Conservation (phyloP, 2,329 filamentous ascomycete genomes). For the Phyllosticta capitalensis region DNA sequence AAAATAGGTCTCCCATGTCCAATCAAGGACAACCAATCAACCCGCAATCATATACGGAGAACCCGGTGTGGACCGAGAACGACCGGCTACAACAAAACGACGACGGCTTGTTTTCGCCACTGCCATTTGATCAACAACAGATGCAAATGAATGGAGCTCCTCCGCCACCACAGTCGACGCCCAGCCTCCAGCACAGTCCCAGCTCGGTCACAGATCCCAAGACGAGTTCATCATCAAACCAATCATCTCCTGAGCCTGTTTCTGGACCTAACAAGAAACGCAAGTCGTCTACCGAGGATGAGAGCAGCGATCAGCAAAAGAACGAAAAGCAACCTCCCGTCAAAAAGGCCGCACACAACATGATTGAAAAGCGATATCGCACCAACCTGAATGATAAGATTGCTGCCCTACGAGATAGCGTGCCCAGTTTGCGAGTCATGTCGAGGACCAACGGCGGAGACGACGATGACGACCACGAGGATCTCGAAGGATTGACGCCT, state of each 20-base stretch:
- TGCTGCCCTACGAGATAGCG: slow-evolving; percentile 79
- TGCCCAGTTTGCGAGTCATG: slow-evolving; percentile 81
- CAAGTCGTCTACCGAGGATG: slow-evolving; percentile 40
- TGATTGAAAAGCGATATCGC: slow-evolving; percentile 95
- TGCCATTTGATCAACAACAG: slow-evolving; percentile 19
- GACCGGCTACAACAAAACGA: slow-evolving; percentile 17
- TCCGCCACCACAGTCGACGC: slow-evolving; percentile 23
- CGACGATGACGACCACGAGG: slow-evolving; percentile 71
- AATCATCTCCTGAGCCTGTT: slow-evolving; percentile 53
- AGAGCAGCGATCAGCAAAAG: slow-evolving; percentile 45
- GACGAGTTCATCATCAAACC: slow-evolving; percentile 38
- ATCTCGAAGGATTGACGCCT: slow-evolving; percentile 57
- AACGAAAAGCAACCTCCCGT: slow-evolving; percentile 46
- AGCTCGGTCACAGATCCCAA: slow-evolving; percentile 22
- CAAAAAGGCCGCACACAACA: slow-evolving; percentile 96
- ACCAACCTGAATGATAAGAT: slow-evolving; percentile 98
- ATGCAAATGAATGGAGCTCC: slow-evolving; percentile 13
- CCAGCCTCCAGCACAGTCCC: slow-evolving; percentile 29
- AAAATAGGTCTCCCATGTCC: slow-evolving; percentile 21
- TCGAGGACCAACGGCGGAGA: slow-evolving; percentile 50
- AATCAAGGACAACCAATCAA: background rate
- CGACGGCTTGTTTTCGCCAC: slow-evolving; percentile 20
- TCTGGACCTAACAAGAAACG: slow-evolving; percentile 24
- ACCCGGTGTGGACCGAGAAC: slow-evolving; percentile 23
- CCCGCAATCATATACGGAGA: background rate